phyloP scores from a whole-genome alignment of 768 basidiomycete genomes.

The Lanmaoa rubissima region DNA sequence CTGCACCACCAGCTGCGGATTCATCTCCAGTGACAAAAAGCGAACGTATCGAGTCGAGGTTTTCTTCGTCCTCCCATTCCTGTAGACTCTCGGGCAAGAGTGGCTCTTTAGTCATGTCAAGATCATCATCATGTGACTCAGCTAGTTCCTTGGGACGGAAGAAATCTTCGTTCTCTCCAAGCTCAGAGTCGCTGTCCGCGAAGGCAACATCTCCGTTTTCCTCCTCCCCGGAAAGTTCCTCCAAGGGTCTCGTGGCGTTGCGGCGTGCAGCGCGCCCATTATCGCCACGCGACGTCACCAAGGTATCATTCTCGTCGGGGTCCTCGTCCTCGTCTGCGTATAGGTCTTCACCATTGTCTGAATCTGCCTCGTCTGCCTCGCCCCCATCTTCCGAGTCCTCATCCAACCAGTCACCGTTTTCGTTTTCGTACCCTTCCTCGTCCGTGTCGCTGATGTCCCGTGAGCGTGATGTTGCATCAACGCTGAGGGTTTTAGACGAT shows the following conservation, averaged over 20 bases:
- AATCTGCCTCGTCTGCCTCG: conserved; percentile 1
- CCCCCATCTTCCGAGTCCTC: conserved; percentile 12
- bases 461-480: conserved; percentile 31
- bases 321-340: not conserved
- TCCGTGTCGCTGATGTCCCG: conserved; percentile 39
- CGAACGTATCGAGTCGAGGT: conserved; percentile 81
- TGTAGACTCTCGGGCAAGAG: conserved; percentile 50
- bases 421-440: conserved; percentile 27
- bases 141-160: conserved; percentile 55
- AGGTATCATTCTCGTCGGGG: conserved; percentile 5
- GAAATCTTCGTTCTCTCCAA: conserved; percentile 63
- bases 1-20: conserved; percentile 34
- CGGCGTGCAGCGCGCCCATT: conserved; percentile 54
- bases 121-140: conserved; percentile 42
- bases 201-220: conserved; percentile 53
- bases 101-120: conserved; percentile 70
- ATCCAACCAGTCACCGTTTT: conserved; percentile 14
- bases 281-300: conserved; percentile 20
- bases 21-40: conserved; percentile 85
- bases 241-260: conserved; percentile 36
- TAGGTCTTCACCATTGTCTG: not conserved
- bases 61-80: conserved; percentile 82
- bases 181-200: conserved; percentile 78
- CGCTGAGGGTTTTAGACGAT: conserved; percentile 67
- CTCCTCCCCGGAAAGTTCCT: conserved; percentile 36